Evolutionary conservation across 768 basidiomycete genomes (phyloP).

Genomic region (Leccinum incarnatum): DNA sequence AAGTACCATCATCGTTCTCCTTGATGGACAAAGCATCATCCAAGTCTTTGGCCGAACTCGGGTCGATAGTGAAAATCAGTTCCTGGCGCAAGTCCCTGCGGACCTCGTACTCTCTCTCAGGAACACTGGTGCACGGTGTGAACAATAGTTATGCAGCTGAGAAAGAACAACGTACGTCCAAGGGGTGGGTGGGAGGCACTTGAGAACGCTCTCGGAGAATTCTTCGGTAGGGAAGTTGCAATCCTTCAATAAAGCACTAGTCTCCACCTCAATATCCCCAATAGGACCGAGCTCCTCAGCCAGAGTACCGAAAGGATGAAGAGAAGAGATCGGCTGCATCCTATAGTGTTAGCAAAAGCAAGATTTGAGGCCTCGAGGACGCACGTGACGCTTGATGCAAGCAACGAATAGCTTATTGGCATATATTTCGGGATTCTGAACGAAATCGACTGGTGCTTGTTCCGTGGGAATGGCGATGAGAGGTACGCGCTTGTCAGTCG

Average conservation of each 20-base stretch:
- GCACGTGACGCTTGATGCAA: constrained; percentile 95
- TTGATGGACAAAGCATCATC: constrained; percentile 95
- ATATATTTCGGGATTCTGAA: constrained; percentile 91
- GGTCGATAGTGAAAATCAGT: constrained; percentile 92
- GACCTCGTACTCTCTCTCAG: constrained; percentile 82
- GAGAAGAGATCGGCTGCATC: constrained; percentile 81
- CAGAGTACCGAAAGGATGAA: constrained; percentile 97
- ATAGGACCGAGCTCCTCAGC: constrained; percentile 98
- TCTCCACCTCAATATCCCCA: constrained; percentile 98
- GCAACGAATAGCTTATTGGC: constrained; percentile 92
- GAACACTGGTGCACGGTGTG: constrained; percentile 52
- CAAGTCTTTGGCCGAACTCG: constrained; percentile 82
- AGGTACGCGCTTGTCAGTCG: constrained; percentile 98
- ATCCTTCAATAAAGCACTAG: constrained; percentile 94
- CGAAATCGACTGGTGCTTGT: constrained; percentile 94
- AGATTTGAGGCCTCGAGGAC: constrained; percentile 30
- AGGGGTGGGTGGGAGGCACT: constrained; percentile 74
- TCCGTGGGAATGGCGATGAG: constrained; percentile 98
- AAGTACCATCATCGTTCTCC: constrained; percentile 87
- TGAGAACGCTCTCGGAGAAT: constrained; percentile 90
- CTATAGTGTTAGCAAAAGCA: constrained; percentile 19
- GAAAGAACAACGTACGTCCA: constrained; percentile 64
- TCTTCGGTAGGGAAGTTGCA: constrained; percentile 99
- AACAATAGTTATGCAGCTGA: background rate
- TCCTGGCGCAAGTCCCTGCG: constrained; percentile 86